Conservation (phyloP, 2,329 filamentous ascomycete genomes). For the Colletotrichum shisoi region DNA sequence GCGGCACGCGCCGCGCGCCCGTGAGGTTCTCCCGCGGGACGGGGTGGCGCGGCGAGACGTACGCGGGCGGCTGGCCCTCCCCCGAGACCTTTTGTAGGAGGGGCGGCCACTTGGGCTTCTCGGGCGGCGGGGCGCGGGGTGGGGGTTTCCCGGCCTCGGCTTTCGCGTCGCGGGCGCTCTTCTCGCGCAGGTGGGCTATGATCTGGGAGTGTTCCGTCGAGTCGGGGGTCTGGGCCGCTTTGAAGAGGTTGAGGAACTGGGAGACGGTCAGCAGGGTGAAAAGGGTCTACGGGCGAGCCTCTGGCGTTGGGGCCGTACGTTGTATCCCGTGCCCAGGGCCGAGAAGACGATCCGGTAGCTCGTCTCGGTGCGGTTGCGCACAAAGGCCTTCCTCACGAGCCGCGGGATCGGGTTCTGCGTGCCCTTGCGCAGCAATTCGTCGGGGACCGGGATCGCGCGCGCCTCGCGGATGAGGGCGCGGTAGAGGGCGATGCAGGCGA, state of each 20-base stretch:
- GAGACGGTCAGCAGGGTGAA: background rate
- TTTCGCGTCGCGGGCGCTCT: constrained; percentile 25
- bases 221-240: constrained; percentile 49
- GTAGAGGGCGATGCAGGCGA: constrained; percentile 73
- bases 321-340: constrained; percentile 73
- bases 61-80: constrained; percentile 53
- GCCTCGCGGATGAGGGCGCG: constrained; percentile 71
- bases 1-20: constrained; percentile 64
- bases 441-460: constrained; percentile 60
- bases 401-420: constrained; percentile 60
- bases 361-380: constrained; percentile 64
- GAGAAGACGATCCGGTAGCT: constrained; percentile 68
- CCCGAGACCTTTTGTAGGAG: constrained; percentile 48
- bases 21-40: constrained; percentile 59
- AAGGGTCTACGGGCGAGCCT: background rate
- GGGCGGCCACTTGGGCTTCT: constrained; percentile 44
- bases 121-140: constrained; percentile 40
- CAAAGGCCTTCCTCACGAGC: constrained; percentile 69
- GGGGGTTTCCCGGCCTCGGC: constrained; percentile 17
- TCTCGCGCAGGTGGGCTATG: constrained; percentile 51
- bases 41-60: constrained; percentile 58
- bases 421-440: constrained; percentile 50
- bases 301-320: constrained; percentile 50
- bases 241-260: constrained; percentile 55
- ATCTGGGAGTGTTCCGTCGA: constrained; percentile 54